A percentile compares a stretch with the other conserved stretches of the same genome.
phyloP scores from a whole-genome alignment of 192 early-diverging fungal species.

The Backusella tarrabulga region DNA sequence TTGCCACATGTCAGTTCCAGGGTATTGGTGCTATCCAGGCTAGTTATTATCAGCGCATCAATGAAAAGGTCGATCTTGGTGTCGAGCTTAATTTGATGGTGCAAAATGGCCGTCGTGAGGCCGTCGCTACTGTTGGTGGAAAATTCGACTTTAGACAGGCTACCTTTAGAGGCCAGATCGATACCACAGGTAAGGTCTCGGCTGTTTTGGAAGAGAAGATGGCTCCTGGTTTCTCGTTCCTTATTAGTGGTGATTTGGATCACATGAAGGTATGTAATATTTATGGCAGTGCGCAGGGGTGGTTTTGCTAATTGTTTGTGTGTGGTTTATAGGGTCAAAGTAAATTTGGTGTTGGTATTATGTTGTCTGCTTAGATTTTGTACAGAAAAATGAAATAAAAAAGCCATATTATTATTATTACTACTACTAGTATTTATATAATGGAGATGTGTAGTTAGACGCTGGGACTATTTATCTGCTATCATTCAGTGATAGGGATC shows the following conservation, averaged over 20 bases:
- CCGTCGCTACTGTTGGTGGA: conserved; percentile 90
- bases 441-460: no score
- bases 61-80: conserved; percentile 91
- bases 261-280: conserved; percentile 54
- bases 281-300: background rate
- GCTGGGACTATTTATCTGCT: no score
- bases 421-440: background rate
- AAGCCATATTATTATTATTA: background rate
- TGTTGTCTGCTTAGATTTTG: conserved; percentile 74
- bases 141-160: conserved; percentile 95
- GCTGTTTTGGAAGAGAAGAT: conserved; percentile 95
- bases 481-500: no score
- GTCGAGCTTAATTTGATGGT: conserved; percentile 85
- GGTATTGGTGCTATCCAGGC: conserved; percentile 69
- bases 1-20: conserved; percentile 68
- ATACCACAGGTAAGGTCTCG: conserved; percentile 85
- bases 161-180: conserved; percentile 88
- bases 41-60: conserved; percentile 88
- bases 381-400: background rate
- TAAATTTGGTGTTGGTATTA: conserved; percentile 85
- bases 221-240: conserved; percentile 88
- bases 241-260: conserved; percentile 92
- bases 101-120: conserved; percentile 76
- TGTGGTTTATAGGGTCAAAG: conserved; percentile 53
- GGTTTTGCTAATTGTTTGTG: background rate